Evolutionary conservation across 345 rosid genomes (phyloP), one percentile per base, ranked within the genome.

Genomic region (Ceriops tagal): DNA sequence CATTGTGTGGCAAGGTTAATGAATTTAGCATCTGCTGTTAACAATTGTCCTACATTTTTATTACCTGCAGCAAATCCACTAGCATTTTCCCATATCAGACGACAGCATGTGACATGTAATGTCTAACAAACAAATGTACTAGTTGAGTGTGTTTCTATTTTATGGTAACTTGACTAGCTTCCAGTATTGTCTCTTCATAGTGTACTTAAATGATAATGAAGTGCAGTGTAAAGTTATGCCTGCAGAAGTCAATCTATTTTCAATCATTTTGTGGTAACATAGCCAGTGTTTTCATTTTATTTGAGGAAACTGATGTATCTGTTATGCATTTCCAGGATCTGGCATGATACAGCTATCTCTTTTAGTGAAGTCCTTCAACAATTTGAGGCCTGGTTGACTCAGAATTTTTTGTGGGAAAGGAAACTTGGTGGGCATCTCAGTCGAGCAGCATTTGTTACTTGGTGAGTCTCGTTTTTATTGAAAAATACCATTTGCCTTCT

Each of bases 321-420:
- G 37, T 26, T 35, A 49, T 69, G 51, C 53, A 61, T 75, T 78
- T 79, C 76, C 86, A 93, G 98, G 27, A 96, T 93, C 35, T 93
- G 96, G 98, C 97, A 93, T 83, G 97, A 91, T 76, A 93, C 96
- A 18, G 96, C 98, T 73, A 73, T 88, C 64, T 84, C 92, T 65
- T 93, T 93, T 81, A 78, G 73, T 73, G 95, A 88, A 74, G 95
- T 86, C 72, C 74, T 89, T 71, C 80, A 80, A 34, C 85, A 91
- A 69, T 93, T 93, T 83, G 98, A 93, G 82, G 80, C 72, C 67
- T 93, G 98, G 97, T 80, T 93, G 83, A 79, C 62, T 67, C 73
- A 80, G 58, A 93, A 88, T 81, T 53, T 58, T 61, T 74, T 91
- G 75, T 91, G 95, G 95, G 80, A 49, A 68, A 80, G 80, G 75